phyloP scores from a whole-genome alignment of 208 protist species.

The Sergeia podlipaevii region DNA sequence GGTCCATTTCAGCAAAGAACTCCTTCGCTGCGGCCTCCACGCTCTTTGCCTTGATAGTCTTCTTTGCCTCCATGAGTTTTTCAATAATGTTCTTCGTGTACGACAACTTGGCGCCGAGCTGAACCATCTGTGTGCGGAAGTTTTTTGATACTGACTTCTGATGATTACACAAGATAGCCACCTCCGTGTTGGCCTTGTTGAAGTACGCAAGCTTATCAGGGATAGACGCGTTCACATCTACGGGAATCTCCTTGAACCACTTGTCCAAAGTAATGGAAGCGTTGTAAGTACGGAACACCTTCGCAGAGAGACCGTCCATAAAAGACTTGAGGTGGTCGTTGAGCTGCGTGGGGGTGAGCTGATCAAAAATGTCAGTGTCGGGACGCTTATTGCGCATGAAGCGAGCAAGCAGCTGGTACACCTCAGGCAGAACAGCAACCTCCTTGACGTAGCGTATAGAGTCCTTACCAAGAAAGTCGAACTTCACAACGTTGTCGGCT shows the following conservation, averaged over 20 bases:
- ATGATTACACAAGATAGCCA: conserved; percentile 99
- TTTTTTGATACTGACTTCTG: conserved; percentile 95
- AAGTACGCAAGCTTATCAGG: conserved; percentile 95
- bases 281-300: conserved; percentile 99
- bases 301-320: conserved; percentile 96
- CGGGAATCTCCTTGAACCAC: conserved; percentile 93
- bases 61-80: conserved; percentile 64
- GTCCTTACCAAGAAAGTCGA: conserved; percentile 99
- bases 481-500: conserved; percentile 70
- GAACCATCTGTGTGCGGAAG: conserved; percentile 68
- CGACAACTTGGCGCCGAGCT: conserved; percentile 76
- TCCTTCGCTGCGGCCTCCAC: conserved; percentile 75
- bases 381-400: conserved; percentile 89
- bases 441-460: conserved; percentile 96
- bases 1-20: conserved; percentile 83
- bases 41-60: conserved; percentile 49
- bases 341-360: conserved; percentile 85
- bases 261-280: conserved; percentile 97
- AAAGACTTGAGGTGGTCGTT: conserved; percentile 97
- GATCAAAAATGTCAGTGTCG: conserved; percentile 93
- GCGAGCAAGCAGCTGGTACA: conserved; percentile 89
- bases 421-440: conserved; percentile 84
- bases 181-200: conserved; percentile 97
- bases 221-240: conserved; percentile 53
- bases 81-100: conserved; percentile 78